Percentiles rank a stretch among this genome's conserved stretches.
Conservation (phyloP, 371 early-diverging fungal species). For the Mortierella sp. region DNA sequence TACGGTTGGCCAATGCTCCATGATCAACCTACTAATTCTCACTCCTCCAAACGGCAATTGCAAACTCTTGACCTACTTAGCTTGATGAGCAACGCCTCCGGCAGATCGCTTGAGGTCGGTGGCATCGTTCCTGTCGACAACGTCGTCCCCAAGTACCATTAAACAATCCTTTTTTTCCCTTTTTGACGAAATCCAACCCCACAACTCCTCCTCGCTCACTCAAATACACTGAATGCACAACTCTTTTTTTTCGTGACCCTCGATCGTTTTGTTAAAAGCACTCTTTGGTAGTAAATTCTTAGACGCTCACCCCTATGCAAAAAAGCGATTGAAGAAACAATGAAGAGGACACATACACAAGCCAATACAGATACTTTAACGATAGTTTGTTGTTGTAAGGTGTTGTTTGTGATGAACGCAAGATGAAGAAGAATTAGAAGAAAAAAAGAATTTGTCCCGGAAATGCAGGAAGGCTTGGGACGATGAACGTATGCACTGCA, state of each 20-base stretch:
- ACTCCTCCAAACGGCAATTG: not conserved
- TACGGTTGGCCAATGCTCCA: not conserved
- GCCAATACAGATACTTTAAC: not conserved
- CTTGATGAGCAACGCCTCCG: slow-evolving; percentile 37
- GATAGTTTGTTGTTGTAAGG: not conserved
- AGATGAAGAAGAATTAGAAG: too few species aligned
- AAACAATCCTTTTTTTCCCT: not conserved
- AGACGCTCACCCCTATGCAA: not conserved
- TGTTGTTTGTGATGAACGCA: not conserved
- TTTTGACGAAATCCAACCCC: not conserved
- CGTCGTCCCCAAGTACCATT: slow-evolving; percentile 45
- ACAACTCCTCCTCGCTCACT: slow-evolving; percentile 1
- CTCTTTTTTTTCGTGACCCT: not conserved
- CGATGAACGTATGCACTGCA: too few species aligned
- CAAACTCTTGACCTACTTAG: slow-evolving; percentile 5
- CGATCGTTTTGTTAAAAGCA: not conserved
- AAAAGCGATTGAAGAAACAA: not conserved
- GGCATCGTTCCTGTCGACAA: slow-evolving; percentile 3
- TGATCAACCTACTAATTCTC: not conserved
- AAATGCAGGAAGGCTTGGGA: too few species aligned
- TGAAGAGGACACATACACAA: not conserved
- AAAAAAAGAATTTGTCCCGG: too few species aligned
- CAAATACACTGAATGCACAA: not conserved
- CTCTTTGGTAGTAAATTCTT: not conserved
- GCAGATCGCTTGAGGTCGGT: slow-evolving; percentile 32